Base-by-base conservation (phyloP, 1,284 basidiomycete genomes). In the Apiotrichum akiyoshidainum region DNA sequence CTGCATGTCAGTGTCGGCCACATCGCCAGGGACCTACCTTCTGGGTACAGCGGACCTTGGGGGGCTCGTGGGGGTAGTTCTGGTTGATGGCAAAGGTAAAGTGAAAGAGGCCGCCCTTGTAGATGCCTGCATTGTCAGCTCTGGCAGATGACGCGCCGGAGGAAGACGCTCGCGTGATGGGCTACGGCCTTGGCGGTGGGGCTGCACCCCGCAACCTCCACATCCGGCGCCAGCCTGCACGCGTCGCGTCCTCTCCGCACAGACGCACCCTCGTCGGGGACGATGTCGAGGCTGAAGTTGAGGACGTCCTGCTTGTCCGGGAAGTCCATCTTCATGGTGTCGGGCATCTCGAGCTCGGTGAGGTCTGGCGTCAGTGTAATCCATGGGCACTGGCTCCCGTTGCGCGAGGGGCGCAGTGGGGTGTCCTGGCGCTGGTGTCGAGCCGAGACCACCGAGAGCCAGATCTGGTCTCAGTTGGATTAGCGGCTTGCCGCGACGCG, bases 31-130 rank as follows among this genome's bases (percentile, higher is more conserved):
- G n/a, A 75, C 85, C 57, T 70, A 94, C 94, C 71, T 88, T 97
- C 76, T 94, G 92, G 55, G 86, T 87, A 80, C 95, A 98, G 76
- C 96, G 94, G 79, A 99, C 96, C 79, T 97, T 99, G 68, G 96
- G 96, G 58, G 95, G 92, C 70, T 99, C 95, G 78, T 99, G 96
- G 46, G 96, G 96, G 79, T 99, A 99, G 80, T 96, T 98, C 76
- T 87, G 87, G 81, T 92, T 96, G 84, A 99, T 97, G 61, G 84
- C 84, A 78, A 99, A 94, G 34, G 89, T 92, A 81, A 99, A 99
- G 59, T 83, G 80, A 82, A 98, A 99, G 21, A 86, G 82, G 66
- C 93, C 96, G 68, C 90, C 90, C 80, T 92, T 89, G 84, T 99
- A 99, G 89, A 99, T 95, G 71, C 96, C 95, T 98, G 37, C 8